Conservation (phyloP, 2,329 filamentous ascomycete genomes). For the Ceratocystis smalleyi region DNA sequence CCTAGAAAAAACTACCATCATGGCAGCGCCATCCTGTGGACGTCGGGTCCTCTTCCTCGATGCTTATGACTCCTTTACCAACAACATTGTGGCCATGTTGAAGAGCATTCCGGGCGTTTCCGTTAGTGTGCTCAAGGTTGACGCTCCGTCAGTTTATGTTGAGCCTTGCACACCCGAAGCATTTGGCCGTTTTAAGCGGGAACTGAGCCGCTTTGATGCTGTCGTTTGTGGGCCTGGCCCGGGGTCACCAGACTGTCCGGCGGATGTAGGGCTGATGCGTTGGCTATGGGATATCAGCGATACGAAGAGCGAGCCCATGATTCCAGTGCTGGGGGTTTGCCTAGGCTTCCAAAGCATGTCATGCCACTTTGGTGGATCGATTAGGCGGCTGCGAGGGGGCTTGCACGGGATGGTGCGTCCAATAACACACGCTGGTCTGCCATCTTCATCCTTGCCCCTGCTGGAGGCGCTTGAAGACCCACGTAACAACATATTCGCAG, state of each 20-base stretch:
- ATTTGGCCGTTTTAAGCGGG: conserved; percentile 24
- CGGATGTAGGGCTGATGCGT: conserved; percentile 72
- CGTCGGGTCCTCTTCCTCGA: conserved; percentile 69
- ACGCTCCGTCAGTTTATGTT: conserved; percentile 37
- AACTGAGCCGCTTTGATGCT: conserved; percentile 53
- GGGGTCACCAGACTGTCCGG: conserved; percentile 53
- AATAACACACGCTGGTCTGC: conserved; percentile 37
- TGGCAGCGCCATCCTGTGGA: conserved; percentile 18
- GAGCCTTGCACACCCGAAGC: conserved; percentile 26
- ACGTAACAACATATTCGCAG: conserved; percentile 46
- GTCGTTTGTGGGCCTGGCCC: conserved; percentile 85
- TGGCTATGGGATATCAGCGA: conserved; percentile 46
- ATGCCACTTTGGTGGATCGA: conserved; percentile 47
- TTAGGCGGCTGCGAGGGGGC: conserved; percentile 53
- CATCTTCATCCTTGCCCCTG: not conserved
- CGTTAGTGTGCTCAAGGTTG: conserved; percentile 54
- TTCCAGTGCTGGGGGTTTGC: conserved; percentile 79
- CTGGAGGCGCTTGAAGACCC: conserved; percentile 17
- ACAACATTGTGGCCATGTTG: conserved; percentile 79
- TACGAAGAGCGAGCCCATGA: conserved; percentile 32
- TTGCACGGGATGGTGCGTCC: conserved; percentile 66
- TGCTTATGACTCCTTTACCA: conserved; percentile 91
- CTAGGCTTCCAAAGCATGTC: conserved; percentile 77
- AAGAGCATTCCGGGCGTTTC: conserved; percentile 51
- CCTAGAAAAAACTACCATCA: conserved; percentile 14